A percentile compares a stretch with the other conserved stretches of the same genome.
These are phyloP conservation scores for Carex pumila DNA, from an alignment of 176 grass and related monocot species.

Conservation along the genomic window DNA sequence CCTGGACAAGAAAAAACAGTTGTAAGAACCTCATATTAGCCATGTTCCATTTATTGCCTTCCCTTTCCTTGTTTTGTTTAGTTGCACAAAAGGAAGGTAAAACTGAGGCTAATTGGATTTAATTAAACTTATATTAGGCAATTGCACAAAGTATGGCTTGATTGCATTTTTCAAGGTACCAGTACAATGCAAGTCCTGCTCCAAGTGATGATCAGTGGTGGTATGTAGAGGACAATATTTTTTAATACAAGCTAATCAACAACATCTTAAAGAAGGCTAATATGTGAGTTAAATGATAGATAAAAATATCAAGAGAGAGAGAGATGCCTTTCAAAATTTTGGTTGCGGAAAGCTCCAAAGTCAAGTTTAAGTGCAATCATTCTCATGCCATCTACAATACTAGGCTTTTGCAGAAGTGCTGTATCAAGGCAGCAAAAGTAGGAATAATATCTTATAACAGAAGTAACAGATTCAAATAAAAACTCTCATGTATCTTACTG, in stretches of 20 bases:
- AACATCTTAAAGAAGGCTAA: not conserved
- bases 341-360: slow-evolving; percentile 96
- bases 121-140: not conserved
- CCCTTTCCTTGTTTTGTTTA: not conserved
- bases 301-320: not conserved
- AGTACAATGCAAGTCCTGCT: not conserved
- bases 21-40: not conserved
- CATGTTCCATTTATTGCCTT: not conserved
- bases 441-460: not conserved
- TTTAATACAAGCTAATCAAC: not conserved
- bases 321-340: slow-evolving; percentile 90
- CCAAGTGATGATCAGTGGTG: not conserved
- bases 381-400: slow-evolving; percentile 95
- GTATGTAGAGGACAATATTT: not conserved
- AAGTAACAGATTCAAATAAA: not conserved
- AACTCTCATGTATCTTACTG: not conserved
- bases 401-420: slow-evolving; percentile 72
- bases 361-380: slow-evolving; percentile 99
- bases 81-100: not conserved
- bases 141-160: not conserved
- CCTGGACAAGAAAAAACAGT: slow-evolving; percentile 42
- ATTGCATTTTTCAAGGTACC: not conserved
- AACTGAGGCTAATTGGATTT: not conserved
- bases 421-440: slow-evolving; percentile 29
- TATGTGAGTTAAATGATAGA: not conserved